phyloP scores from a whole-genome alignment of 2,329 filamentous ascomycete genomes.

The Neurospora crassa region DNA sequence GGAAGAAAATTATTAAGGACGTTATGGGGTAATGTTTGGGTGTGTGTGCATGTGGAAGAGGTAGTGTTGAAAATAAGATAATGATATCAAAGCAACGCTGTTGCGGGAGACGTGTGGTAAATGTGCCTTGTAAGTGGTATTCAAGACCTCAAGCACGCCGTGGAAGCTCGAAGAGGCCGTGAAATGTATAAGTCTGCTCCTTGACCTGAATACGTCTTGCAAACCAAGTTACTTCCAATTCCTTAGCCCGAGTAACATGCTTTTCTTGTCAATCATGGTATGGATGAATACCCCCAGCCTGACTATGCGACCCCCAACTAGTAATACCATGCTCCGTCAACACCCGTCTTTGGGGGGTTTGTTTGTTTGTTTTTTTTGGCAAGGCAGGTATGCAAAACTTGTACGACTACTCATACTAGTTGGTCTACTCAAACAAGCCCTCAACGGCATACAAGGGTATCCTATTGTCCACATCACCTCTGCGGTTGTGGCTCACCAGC shows the following conservation, averaged over 20 bases:
- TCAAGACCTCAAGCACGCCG: neutral
- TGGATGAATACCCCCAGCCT: neutral
- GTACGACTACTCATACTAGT: neutral
- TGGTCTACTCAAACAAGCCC: neutral
- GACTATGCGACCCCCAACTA: neutral
- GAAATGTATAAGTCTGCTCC: neutral
- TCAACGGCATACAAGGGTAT: neutral
- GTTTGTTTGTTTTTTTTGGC: neutral
- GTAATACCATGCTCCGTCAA: neutral
- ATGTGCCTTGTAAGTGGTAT: neutral
- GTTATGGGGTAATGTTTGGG: neutral
- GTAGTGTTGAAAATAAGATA: neutral
- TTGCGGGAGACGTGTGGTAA: neutral
- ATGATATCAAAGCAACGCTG: neutral
- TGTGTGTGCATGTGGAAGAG: neutral
- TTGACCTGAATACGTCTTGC: neutral
- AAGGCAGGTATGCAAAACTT: neutral
- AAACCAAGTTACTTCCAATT: neutral
- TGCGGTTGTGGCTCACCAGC: slow-evolving; percentile 28
- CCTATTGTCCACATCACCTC: neutral
- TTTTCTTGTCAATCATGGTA: neutral
- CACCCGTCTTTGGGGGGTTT: neutral
- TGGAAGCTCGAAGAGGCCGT: neutral
- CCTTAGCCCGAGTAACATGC: neutral
- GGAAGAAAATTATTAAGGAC: no score